Conservation (phyloP, 176 grass and related monocot species). For the Zoysia japonica region DNA sequence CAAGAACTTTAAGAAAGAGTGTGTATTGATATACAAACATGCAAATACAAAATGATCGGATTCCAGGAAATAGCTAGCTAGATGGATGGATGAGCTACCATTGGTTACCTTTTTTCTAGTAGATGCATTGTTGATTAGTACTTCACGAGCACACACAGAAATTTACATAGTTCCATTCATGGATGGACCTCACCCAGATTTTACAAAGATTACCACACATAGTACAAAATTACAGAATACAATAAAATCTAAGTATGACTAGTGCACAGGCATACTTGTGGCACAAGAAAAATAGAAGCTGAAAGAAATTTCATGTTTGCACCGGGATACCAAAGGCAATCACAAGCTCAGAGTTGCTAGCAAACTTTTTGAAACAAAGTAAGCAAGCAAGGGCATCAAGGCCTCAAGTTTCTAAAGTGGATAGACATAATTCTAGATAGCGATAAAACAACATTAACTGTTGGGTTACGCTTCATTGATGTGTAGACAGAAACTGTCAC, state of each 20-base stretch:
- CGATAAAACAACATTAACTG: neutral
- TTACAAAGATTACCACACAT: slow-evolving; percentile 1
- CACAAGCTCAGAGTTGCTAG: neutral
- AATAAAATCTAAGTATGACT: slow-evolving; percentile 1
- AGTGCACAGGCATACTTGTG: neutral
- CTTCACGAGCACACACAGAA: neutral
- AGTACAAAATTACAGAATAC: neutral
- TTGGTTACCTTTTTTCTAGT: neutral
- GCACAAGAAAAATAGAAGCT: neutral
- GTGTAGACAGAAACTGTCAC: slow-evolving; percentile 16
- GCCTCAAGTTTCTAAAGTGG: neutral
- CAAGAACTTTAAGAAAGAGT: neutral
- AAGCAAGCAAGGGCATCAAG: neutral
- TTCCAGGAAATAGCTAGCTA: slow-evolving; percentile 5
- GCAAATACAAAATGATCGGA: neutral
- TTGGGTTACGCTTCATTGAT: slow-evolving; percentile 5
- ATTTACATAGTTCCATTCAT: neutral
- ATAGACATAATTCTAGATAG: slow-evolving; percentile 6
- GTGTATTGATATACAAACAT: neutral
- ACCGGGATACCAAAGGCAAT: neutral
- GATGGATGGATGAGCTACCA: neutral
- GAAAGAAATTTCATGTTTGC: neutral
- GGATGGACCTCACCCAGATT: slow-evolving; percentile 7
- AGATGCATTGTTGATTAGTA: neutral
- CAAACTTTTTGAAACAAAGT: neutral